phyloP scores from a whole-genome alignment of 768 basidiomycete genomes.

The Podaxis carcinomalis region DNA sequence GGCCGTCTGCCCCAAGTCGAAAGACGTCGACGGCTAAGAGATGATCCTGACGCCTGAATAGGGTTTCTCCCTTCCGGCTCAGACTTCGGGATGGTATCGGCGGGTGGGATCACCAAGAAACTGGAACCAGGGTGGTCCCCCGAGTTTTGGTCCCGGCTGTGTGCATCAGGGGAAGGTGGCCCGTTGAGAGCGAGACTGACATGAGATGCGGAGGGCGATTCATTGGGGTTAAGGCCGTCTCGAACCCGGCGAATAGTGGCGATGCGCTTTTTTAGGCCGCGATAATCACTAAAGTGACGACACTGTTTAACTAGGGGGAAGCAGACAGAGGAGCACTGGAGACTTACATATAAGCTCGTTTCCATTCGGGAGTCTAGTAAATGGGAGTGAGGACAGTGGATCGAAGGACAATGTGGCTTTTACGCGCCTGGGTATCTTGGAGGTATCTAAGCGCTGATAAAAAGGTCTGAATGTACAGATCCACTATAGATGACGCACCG shows the following conservation, averaged over 20 bases:
- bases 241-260: conserved; percentile 44
- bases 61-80: not conserved
- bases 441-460: conserved; percentile 43
- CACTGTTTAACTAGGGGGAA: conserved; percentile 1
- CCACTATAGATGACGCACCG: conserved; percentile 30
- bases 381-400: not conserved
- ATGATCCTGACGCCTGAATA: not conserved
- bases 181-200: not conserved
- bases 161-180: conserved; percentile 11
- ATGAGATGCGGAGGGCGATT: conserved; percentile 13
- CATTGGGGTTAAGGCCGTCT: conserved; percentile 21
- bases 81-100: not conserved
- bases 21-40: not conserved
- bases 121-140: not conserved
- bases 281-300: conserved; percentile 53
- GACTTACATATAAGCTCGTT: conserved; percentile 55
- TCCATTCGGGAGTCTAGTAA: conserved; percentile 69
- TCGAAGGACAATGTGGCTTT: not conserved
- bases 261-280: conserved; percentile 64
- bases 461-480: not conserved
- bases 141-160: not conserved
- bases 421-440: conserved; percentile 58
- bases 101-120: not conserved
- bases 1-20: not conserved
- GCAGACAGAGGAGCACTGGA: not conserved